A percentile compares a stretch with the other conserved stretches of the same genome.
phyloP scores from a whole-genome alignment of 2,329 filamentous ascomycete species.

The Beauveria brongniartii region DNA sequence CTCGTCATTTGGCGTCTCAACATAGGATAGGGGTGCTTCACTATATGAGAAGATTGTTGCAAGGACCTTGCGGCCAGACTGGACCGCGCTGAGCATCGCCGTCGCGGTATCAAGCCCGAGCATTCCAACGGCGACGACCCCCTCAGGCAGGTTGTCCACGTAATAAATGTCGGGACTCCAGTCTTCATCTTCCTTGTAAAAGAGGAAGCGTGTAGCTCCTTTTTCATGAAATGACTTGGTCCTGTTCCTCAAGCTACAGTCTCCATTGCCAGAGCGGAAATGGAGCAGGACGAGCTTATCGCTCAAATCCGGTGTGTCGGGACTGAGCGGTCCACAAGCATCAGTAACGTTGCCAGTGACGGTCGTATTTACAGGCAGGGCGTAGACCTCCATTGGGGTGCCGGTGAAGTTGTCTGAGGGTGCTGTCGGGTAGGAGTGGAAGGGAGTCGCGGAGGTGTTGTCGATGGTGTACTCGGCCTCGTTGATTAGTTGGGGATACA shows the following conservation, averaged over 20 bases:
- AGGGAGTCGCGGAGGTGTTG: conserved; percentile 18
- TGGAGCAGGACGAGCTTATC: not conserved
- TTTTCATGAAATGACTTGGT: not conserved
- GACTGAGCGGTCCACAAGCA: not conserved
- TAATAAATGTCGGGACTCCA: not conserved
- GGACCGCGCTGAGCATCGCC: conserved; percentile 17
- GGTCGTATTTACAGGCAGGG: conserved; percentile 21
- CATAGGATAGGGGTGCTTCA: not conserved
- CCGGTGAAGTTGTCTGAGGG: not conserved
- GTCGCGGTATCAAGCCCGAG: conserved; percentile 33
- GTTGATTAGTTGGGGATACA: conserved; percentile 30
- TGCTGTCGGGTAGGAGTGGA: conserved; percentile 24
- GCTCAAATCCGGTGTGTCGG: not conserved
- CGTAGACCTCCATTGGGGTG: conserved; percentile 18
- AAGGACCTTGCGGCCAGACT: conserved; percentile 20
- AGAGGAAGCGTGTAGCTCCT: not conserved
- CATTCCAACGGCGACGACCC: not conserved
- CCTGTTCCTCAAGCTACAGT: not conserved
- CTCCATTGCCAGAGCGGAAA: conserved; percentile 23
- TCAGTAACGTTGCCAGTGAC: not conserved
- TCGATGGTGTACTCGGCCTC: conserved; percentile 29
- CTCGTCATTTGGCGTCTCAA: conserved; percentile 16
- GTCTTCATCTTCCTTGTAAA: not conserved
- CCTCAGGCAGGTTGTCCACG: conserved; percentile 14
- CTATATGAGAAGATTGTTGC: not conserved